Evolutionary conservation across 2,329 filamentous ascomycete genomes (phyloP).

Genomic region (Colletotrichum camelliae): DNA sequence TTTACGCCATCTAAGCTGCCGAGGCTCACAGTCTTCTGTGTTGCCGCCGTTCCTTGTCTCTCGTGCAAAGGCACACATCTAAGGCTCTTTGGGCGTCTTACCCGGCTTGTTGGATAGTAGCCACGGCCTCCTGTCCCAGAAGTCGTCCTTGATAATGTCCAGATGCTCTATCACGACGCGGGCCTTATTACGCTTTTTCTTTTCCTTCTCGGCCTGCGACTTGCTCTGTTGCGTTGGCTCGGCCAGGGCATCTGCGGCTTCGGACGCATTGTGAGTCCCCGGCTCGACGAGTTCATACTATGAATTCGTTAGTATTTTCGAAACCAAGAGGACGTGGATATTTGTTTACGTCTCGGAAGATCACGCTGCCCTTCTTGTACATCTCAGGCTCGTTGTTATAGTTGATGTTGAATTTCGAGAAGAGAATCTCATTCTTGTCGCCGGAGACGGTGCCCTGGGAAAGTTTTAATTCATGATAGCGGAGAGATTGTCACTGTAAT

Average conservation of each 20-base stretch:
- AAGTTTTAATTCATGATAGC: background rate
- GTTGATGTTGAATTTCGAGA: conserved; percentile 87
- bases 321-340: background rate
- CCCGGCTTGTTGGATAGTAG: conserved; percentile 77
- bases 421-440: conserved; percentile 97
- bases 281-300: conserved; percentile 76
- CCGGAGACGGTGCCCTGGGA: conserved; percentile 77
- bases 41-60: background rate
- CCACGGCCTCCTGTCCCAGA: conserved; percentile 91
- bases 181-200: conserved; percentile 81
- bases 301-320: background rate
- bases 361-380: conserved; percentile 89
- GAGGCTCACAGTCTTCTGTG: background rate
- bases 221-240: conserved; percentile 69
- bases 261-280: conserved; percentile 47
- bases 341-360: conserved; percentile 75
- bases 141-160: conserved; percentile 94
- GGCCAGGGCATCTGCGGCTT: conserved; percentile 53
- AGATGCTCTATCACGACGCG: conserved; percentile 82
- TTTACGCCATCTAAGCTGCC: background rate
- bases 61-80: background rate
- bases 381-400: conserved; percentile 97
- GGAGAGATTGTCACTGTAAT: background rate
- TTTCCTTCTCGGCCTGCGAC: conserved; percentile 83
- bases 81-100: conserved; percentile 67